These are phyloP conservation scores for Avena sativa DNA, from an alignment of 176 grass and related monocot genomes.

Conservation along the genomic window DNA sequence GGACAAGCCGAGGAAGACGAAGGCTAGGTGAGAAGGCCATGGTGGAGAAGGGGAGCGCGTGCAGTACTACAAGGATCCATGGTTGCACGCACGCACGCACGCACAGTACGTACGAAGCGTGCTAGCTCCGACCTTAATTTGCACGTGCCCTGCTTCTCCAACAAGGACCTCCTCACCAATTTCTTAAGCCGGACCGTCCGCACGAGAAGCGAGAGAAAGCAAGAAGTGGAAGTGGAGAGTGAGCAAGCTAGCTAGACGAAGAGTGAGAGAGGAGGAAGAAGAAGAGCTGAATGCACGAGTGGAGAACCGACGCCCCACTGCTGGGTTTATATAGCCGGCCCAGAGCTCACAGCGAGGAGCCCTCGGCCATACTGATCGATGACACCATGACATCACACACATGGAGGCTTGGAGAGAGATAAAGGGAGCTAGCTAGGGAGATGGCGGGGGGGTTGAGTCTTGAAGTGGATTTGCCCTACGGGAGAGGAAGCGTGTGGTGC, in stretches of 20 bases:
- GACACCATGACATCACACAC: conserved; percentile 3
- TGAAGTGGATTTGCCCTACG: conserved; percentile 55
- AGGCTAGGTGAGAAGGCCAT: conserved; percentile 70
- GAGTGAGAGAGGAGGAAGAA: neutral
- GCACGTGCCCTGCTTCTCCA: conserved; percentile 99
- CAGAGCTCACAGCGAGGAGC: no score
- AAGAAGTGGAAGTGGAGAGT: neutral
- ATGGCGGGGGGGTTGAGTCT: conserved; percentile 47
- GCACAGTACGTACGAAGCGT: neutral
- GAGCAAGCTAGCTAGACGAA: neutral
- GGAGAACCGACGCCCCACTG: neutral
- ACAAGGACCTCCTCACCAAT: conserved; percentile 75
- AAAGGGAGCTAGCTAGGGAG: neutral
- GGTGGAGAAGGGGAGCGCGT: conserved; percentile 99
- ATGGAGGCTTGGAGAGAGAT: neutral
- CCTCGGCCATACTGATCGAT: conserved; percentile 3
- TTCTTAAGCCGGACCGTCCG: neutral
- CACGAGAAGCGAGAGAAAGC: neutral
- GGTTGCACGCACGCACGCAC: no score
- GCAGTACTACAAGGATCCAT: conserved; percentile 43
- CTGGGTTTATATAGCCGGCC: conserved; percentile 58
- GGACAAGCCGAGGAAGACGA: neutral
- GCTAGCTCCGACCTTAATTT: conserved; percentile 30
- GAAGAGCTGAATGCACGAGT: neutral
- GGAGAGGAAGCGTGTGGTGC: conserved; percentile 6